Conservation (phyloP, 352 stramenopile species). For the Phytophthora colocasiae region DNA sequence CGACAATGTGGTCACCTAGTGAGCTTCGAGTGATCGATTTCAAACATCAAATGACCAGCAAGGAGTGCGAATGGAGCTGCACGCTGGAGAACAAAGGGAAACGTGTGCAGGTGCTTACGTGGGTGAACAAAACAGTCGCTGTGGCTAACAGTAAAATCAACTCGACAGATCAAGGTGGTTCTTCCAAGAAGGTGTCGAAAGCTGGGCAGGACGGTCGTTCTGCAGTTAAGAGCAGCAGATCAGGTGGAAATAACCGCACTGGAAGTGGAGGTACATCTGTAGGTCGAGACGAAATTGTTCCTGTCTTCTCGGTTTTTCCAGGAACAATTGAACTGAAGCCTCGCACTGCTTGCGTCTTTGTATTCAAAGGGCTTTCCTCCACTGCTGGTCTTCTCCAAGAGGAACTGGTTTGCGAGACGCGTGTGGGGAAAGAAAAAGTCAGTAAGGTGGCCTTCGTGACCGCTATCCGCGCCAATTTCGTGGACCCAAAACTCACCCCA, state of each 20-base stretch:
- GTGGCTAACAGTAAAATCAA: slow-evolving; percentile 32
- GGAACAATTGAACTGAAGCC: slow-evolving; percentile 93
- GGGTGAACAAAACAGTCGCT: slow-evolving; percentile 81
- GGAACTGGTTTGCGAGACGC: slow-evolving; percentile 91
- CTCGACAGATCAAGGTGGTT: slow-evolving; percentile 13
- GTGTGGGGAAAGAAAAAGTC: slow-evolving; percentile 93
- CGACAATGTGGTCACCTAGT: slow-evolving; percentile 93
- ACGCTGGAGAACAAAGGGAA: slow-evolving; percentile 97
- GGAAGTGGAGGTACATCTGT: slow-evolving; percentile 19
- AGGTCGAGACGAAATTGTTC: slow-evolving; percentile 41
- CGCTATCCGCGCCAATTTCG: slow-evolving; percentile 89
- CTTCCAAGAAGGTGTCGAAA: slow-evolving; percentile 31
- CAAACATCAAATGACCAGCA: slow-evolving; percentile 91
- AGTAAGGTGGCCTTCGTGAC: slow-evolving; percentile 90
- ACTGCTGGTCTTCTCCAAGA: slow-evolving; percentile 75
- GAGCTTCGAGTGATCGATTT: slow-evolving; percentile 94
- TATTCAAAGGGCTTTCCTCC: slow-evolving; percentile 89
- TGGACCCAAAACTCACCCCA: slow-evolving; percentile 87
- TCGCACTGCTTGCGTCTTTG: slow-evolving; percentile 93
- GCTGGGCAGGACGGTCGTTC: slow-evolving; percentile 11
- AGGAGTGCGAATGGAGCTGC: slow-evolving; percentile 91
- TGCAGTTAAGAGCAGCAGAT: slow-evolving; percentile 21
- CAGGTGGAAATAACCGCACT: slow-evolving; percentile 26
- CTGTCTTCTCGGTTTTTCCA: slow-evolving; percentile 92
- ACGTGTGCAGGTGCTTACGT: slow-evolving; percentile 91